Evolutionary conservation across 2,329 filamentous ascomycete species (phyloP), one percentile per base, ranked within the genome.

Genomic region (Fusarium marasasianum): DNA sequence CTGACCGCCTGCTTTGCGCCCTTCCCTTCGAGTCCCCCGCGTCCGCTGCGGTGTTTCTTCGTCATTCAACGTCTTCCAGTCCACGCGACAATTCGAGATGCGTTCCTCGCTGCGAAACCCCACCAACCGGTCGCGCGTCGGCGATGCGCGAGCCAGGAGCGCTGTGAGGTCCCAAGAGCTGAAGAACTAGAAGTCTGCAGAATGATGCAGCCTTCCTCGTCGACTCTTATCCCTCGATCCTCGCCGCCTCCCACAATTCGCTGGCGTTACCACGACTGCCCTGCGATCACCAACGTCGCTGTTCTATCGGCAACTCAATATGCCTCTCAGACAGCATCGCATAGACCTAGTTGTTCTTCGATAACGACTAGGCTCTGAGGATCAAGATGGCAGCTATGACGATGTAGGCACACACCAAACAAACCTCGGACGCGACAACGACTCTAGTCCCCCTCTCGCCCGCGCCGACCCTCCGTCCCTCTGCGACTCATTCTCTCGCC

Each of bases 41-140:
- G 10, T 10, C 4, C 47, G 11, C 47, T n/a, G 6, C 8, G 8
- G 20, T 12, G 15, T 8, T 24, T 8, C 15, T 17, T 17, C 20
- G 1, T n/a, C 14, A 12, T 10, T 24, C 12, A 9, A 20, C n/a
- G 20, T 8, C 6, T 5, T 24, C 17, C 12, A 3, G 8, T 53
- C 1, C 10, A 14, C 3, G 31, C 50, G 50, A 53, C n/a, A 26
- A 1, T 22, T 0, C 13, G 33, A 29, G 18, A 38, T 54, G 24
- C 18, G 2, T 5, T 37, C 50, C 13, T 7, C 13, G 10, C 24
- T 12, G 3, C 50, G 5, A 37, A 12, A 24, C 4, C 31, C 3
- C 8, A 22, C 8, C 11, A 9, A 5, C 11, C 5, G 6, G 1
- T 26, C 18, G 0, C n/a, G 6, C 18, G 0, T 1, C 1, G 9